Evolutionary conservation across 495 filamentous ascomycete species (phyloP), one percentile per base, ranked within the genome.

Genomic region (Cladorrhinum samala): DNA sequence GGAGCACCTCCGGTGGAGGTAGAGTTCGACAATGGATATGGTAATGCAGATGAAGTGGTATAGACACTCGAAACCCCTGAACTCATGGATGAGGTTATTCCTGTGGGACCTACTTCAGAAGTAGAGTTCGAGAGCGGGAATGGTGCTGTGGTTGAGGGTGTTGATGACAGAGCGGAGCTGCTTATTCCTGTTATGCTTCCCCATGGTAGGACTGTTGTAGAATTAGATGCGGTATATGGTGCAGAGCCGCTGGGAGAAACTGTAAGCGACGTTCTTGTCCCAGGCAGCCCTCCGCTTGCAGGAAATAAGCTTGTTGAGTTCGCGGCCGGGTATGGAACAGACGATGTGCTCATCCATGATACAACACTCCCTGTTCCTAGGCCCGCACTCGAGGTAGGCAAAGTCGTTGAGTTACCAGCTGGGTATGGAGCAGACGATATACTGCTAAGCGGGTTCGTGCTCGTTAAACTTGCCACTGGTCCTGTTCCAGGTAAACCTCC

Each of bases 1-100:
- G 27, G 5, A 6, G 27, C 11, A 33, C 5, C 5, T 9, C 46
- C 46, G 24, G 24, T 19, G 0, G 46, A 14, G 30, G 49, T 21
- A 1, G 56, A 62, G 44, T 65, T 62, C 24, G 48, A 54, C 11
- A 55, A 20, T 9, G 60, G 51, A 13, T 40, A 58, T 1, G 56
- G 50, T 9, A 45, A 13, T 30, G 24, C 16, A 1, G 38, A 20
- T 1, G 43, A 7, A 14, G 30, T 17, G 23, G 25, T 18, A 14
- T n/a, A 16, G n/a, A 21, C 25, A 4, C 16, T 41, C 33, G 19
- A 41, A 14, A 41, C 6, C 2, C 49, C 19, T 51, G 56, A 56
- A 33, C 43, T 9, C 21, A 43, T 52, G 14, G 38, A 40, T 13
- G 40, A 2, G 24, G 49, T n/a, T 16, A 52, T 51, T 11, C 45